phyloP scores from a whole-genome alignment of 257 asterid genomes.

The Solanum etuberosum region DNA sequence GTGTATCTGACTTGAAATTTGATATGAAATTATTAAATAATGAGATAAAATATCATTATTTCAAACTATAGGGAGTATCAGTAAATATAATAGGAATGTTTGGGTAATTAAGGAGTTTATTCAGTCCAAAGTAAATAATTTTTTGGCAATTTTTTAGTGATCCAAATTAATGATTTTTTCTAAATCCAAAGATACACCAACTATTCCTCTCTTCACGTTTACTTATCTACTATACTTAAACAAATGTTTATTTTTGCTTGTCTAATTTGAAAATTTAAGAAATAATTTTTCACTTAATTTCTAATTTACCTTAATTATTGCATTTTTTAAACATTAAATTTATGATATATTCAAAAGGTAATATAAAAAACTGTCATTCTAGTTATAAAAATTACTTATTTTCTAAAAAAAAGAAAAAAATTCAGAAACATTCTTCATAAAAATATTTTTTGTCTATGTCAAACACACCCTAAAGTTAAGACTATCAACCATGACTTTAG shows the following conservation, averaged over 20 bases:
- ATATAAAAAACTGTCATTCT: neutral
- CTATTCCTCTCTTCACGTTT: neutral
- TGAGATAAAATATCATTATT: too few species aligned
- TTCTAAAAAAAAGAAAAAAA: too few species aligned
- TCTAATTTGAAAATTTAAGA: neutral
- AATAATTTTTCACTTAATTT: neutral
- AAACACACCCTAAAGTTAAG: neutral
- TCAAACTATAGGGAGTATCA: neutral
- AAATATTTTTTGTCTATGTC: neutral
- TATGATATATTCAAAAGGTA: too few species aligned
- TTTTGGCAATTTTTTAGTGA: neutral
- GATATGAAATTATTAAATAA: too few species aligned
- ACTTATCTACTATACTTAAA: too few species aligned
- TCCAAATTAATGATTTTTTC: neutral
- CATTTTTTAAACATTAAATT: too few species aligned
- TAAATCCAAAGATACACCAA: too few species aligned
- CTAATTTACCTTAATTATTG: neutral
- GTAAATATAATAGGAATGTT: too few species aligned
- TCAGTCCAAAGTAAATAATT: neutral
- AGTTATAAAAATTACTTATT: neutral
- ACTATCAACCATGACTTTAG: neutral
- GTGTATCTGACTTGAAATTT: neutral
- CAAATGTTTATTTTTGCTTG: too few species aligned
- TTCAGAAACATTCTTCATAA: neutral
- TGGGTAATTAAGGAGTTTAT: neutral